These are phyloP conservation scores for Caryocar brasiliense DNA, from an alignment of 441 rosid genomes.

Conservation along the genomic window DNA sequence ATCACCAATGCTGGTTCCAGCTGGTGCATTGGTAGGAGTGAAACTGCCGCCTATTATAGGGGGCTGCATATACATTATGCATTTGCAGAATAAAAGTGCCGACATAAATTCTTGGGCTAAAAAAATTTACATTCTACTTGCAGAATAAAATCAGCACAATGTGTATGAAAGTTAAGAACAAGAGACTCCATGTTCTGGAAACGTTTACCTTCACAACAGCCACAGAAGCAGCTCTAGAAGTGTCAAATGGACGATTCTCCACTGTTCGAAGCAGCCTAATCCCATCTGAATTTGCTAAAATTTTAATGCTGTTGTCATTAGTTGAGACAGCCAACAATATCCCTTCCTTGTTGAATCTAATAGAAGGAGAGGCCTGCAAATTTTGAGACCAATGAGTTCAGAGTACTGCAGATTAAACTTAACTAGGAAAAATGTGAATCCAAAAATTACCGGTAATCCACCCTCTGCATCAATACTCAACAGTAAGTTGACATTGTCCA, in stretches of 20 bases:
- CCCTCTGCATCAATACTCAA: constrained; percentile 56
- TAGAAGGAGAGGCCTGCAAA: constrained; percentile 66
- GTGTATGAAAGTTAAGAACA: too few relatives aligned
- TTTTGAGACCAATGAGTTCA: constrained; percentile 7
- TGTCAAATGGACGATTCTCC: constrained; percentile 57
- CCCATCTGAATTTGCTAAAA: constrained; percentile 73
- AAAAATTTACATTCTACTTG: neutral
- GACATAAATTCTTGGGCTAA: too few relatives aligned
- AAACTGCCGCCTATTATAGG: constrained; percentile 38
- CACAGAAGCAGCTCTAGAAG: constrained; percentile 49
- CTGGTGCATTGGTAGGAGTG: constrained; percentile 36
- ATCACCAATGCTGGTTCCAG: constrained; percentile 47
- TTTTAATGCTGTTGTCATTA: constrained; percentile 57
- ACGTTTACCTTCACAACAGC: constrained; percentile 49
- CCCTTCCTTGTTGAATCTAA: constrained; percentile 77
- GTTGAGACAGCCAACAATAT: constrained; percentile 70
- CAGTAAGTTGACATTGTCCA: constrained; percentile 44
- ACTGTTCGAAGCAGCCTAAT: constrained; percentile 45
- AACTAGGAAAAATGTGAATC: constrained; percentile 2
- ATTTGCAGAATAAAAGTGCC: too few relatives aligned
- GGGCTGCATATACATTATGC: constrained; percentile 30
- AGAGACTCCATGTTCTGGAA: neutral
- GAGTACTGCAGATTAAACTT: too few relatives aligned
- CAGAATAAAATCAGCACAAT: neutral
- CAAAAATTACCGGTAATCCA: constrained; percentile 49